phyloP scores from a whole-genome alignment of 2,329 filamentous ascomycete species.

The Ceratocystis lukuohia region DNA sequence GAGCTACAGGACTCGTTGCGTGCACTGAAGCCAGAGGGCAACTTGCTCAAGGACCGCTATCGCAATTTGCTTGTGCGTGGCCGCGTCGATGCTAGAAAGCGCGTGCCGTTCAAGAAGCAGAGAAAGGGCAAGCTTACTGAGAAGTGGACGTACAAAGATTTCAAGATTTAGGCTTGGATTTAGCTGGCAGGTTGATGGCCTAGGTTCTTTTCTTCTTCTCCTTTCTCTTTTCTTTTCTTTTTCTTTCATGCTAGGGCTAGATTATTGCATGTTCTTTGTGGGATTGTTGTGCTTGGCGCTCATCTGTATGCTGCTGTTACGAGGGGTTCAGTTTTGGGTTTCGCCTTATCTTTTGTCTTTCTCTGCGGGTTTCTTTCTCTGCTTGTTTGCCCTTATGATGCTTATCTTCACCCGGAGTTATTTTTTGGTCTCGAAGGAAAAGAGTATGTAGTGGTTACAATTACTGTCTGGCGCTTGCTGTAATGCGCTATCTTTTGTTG shows the following conservation, averaged over 20 bases:
- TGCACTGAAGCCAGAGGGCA: constrained; percentile 86
- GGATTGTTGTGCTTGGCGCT: constrained; percentile 7
- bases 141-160: constrained; percentile 98
- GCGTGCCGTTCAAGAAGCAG: constrained; percentile 70
- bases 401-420: constrained; percentile 4
- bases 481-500: constrained; percentile 9
- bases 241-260: constrained; percentile 10
- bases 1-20: constrained; percentile 71
- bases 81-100: constrained; percentile 72
- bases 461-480: constrained; percentile 3
- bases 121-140: constrained; percentile 69
- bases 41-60: constrained; percentile 82
- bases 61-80: constrained; percentile 77
- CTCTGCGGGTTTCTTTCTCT: constrained; percentile 6
- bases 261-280: constrained; percentile 10
- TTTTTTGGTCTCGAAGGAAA: constrained; percentile 14
- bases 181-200: constrained; percentile 1
- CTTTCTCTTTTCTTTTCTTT: neutral
- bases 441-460: constrained; percentile 13
- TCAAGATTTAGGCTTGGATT: constrained; percentile 29
- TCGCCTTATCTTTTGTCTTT: constrained; percentile 6
- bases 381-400: neutral
- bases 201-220: neutral
- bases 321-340: neutral
- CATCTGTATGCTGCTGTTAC: neutral